These are phyloP conservation scores for Dipsacomyces acuminosporus DNA, from an alignment of 371 early-diverging fungal species.

Conservation along the genomic window DNA sequence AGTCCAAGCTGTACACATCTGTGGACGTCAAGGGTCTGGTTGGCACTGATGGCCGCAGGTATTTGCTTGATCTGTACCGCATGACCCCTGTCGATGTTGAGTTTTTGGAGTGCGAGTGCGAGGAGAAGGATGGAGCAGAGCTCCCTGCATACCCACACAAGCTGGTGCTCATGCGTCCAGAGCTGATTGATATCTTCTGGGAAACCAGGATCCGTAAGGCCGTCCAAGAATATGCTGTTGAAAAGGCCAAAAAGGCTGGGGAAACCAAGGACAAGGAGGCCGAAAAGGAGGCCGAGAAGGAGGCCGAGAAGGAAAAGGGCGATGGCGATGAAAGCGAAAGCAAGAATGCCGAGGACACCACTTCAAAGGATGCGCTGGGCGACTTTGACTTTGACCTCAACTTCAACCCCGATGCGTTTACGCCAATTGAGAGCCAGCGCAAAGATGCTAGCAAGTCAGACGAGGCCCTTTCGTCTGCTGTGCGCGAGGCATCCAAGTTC, in stretches of 20 bases:
- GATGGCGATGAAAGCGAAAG: constrained; percentile 13
- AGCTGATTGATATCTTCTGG: constrained; percentile 80
- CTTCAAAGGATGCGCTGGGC: constrained; percentile 12
- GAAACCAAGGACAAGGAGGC: constrained; percentile 46
- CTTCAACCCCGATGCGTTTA: constrained; percentile 80
- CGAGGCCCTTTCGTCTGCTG: constrained; percentile 26
- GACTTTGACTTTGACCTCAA: constrained; percentile 60
- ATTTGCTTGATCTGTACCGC: constrained; percentile 88
- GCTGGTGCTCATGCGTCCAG: constrained; percentile 80
- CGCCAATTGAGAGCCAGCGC: constrained; percentile 23
- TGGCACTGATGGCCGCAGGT: constrained; percentile 87
- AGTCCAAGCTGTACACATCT: constrained; percentile 68
- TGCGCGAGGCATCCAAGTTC: constrained; percentile 76
- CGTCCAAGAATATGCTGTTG: constrained; percentile 54
- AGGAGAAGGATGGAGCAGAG: constrained; percentile 11
- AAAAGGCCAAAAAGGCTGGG: constrained; percentile 39
- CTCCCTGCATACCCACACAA: constrained; percentile 83
- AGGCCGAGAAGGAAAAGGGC: constrained; percentile 9
- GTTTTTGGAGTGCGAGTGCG: constrained; percentile 73
- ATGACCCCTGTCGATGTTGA: constrained; percentile 84
- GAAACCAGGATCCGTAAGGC: constrained; percentile 67
- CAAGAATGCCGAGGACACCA: constrained; percentile 13
- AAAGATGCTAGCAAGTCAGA: constrained; percentile 2
- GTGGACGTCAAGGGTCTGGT: constrained; percentile 88
- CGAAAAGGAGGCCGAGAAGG: constrained; percentile 46